Evolutionary conservation across 805 yeast genomes (phyloP), one percentile per base, ranked within the genome.

Genomic region (Starmera dryadoides): DNA sequence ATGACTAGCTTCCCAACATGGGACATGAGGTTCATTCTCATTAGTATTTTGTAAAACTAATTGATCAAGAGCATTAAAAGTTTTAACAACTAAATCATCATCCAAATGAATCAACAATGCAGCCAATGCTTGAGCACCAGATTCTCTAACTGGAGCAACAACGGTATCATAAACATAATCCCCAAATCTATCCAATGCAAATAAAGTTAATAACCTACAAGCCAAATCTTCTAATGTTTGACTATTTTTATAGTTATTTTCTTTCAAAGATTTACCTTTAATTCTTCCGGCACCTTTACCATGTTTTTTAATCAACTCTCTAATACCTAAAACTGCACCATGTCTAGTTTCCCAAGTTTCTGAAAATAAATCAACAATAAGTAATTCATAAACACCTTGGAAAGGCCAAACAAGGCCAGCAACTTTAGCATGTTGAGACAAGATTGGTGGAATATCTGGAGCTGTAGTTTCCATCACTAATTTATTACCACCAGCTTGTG

Each of bases 141-240:
- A 87, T 62, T 94, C 99, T 55, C 98, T 69, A 4, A 93, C 98
- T 1, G 99, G 99, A 0, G 98, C 98, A 30, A 93, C 95, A 12
- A 93, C 99, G 6, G 95, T 94, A 56, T 93, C 99, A 33, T 95
- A 82, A 25, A 93, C 95, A 59, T 86, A 93, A 64, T 93, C 99
- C 35, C 97, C 98, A 62, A 93, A 93, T 50, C 98, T 66, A 62
- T 93, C 99, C 38, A 93, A 66, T 3, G 97, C 91, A 60, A 93
- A 86, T 11, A 93, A 67, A 6, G 95, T 83, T 53, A 95, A 71
- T 34, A 93, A 56, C 44, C 97, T 71, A 16, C 93, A 86, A 3
- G 94, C 82, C 41, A 91, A 68, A 60, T 93, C 98, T 58, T 93
- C 96, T 28, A 93, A 66, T 39, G 89, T 83, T 34, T 69, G 72